Evolutionary conservation across 140 eudicot species (phyloP).

Genomic region (Stevia rebaudiana): DNA sequence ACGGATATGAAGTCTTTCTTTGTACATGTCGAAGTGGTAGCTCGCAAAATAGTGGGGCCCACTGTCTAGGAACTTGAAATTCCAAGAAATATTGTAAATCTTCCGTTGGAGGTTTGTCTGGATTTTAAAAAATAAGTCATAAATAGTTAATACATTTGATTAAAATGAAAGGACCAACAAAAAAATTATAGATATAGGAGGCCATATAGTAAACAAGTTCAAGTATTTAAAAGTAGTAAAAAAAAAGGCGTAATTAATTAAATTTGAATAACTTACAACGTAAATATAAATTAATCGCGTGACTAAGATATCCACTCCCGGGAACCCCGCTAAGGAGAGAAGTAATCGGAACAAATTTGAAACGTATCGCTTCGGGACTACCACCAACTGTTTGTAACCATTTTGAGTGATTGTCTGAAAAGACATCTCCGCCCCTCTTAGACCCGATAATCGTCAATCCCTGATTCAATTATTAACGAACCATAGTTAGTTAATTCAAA

Average conservation of each 20-base stretch:
- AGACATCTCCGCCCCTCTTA: constrained; percentile 92
- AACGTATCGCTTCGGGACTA: constrained; percentile 72
- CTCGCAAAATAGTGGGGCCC: constrained; percentile 87
- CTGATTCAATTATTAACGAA: constrained; percentile 39
- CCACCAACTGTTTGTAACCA: constrained; percentile 91
- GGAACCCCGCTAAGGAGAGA: constrained; percentile 92
- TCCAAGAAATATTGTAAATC: constrained; percentile 88
- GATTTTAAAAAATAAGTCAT: not conserved
- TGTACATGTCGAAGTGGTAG: constrained; percentile 91
- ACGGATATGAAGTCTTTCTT: constrained; percentile 55
- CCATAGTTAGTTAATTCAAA: not conserved
- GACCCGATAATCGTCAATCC: constrained; percentile 79
- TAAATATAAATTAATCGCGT: constrained; percentile 86
- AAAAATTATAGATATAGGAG: not conserved
- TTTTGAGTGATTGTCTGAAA: constrained; percentile 74
- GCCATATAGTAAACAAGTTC: not conserved
- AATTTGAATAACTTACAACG: constrained; percentile 55
- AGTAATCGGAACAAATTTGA: constrained; percentile 89
- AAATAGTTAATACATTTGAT: not conserved
- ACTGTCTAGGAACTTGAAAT: constrained; percentile 92
- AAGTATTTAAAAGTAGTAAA: not conserved
- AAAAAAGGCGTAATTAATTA: not conserved
- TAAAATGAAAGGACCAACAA: constrained; percentile 6
- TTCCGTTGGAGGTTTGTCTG: constrained; percentile 81
- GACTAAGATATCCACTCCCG: constrained; percentile 97